Percentiles rank a stretch among this genome's conserved stretches.
These are phyloP conservation scores for Lophiotrema nucula DNA, from an alignment of 495 filamentous ascomycete genomes.

Conservation along the genomic window DNA sequence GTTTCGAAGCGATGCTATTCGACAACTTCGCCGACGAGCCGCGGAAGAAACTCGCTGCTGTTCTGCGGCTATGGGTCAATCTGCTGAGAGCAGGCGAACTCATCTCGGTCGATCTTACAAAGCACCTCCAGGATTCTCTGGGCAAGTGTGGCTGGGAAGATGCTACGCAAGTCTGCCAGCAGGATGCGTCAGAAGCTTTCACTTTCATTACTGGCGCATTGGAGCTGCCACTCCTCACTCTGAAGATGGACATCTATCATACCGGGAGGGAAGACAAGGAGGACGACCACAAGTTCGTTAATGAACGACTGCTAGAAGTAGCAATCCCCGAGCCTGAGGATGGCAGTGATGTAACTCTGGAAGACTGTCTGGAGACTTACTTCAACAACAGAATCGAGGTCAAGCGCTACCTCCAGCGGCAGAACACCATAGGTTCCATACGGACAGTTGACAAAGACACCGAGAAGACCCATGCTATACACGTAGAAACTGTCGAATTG, in stretches of 20 bases:
- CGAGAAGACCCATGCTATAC: slow-evolving; percentile 49
- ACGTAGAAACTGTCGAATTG: slow-evolving; percentile 63
- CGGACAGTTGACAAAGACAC: slow-evolving; percentile 48
- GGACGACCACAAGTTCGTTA: slow-evolving; percentile 91
- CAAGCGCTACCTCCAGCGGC: slow-evolving; percentile 68
- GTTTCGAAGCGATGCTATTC: slow-evolving; percentile 87
- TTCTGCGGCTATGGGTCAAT: slow-evolving; percentile 90
- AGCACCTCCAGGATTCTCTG: slow-evolving; percentile 76
- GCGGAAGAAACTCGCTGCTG: slow-evolving; percentile 65
- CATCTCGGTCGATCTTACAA: slow-evolving; percentile 83
- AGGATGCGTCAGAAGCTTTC: slow-evolving; percentile 94
- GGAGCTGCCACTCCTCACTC: slow-evolving; percentile 79
- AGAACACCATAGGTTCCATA: slow-evolving; percentile 55
- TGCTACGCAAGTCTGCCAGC: slow-evolving; percentile 70
- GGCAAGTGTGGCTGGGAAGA: slow-evolving; percentile 91
- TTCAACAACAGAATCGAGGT: slow-evolving; percentile 96
- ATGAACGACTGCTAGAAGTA: slow-evolving; percentile 88
- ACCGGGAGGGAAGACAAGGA: slow-evolving; percentile 75
- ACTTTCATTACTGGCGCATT: slow-evolving; percentile 88
- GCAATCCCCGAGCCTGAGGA: slow-evolving; percentile 68
- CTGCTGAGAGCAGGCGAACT: slow-evolving; percentile 80
- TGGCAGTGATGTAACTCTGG: slow-evolving; percentile 68
- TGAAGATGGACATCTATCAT: slow-evolving; percentile 95
- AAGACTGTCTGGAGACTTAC: slow-evolving; percentile 87
- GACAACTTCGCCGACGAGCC: slow-evolving; percentile 67